phyloP scores from a whole-genome alignment of 306 rosid genomes.

The Cicer judaicum region DNA sequence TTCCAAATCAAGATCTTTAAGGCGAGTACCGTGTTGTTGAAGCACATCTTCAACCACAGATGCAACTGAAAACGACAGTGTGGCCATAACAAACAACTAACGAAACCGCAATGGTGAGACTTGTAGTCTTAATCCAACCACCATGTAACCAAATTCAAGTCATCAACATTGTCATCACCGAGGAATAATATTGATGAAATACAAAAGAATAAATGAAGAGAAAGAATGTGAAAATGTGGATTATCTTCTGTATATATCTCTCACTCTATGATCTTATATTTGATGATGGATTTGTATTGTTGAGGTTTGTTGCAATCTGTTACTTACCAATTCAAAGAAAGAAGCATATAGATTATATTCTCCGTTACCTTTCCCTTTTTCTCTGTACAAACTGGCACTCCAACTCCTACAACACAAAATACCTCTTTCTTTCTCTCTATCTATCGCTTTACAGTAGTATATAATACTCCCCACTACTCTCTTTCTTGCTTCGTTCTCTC shows the following conservation, averaged over 20 bases:
- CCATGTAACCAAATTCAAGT: background rate
- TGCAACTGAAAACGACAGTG: constrained; percentile 78
- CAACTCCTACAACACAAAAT: constrained; percentile 4
- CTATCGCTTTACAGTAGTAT: constrained; percentile 39
- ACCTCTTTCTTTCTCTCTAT: constrained; percentile 41
- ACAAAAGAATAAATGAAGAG: background rate
- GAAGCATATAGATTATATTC: constrained; percentile 35
- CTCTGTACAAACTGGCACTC: constrained; percentile 14
- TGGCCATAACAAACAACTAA: constrained; percentile 42
- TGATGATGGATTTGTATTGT: constrained; percentile 43
- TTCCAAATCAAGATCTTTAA: constrained; percentile 83
- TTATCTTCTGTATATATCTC: constrained; percentile 10
- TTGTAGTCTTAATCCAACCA: too few relatives aligned
- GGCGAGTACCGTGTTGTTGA: constrained; percentile 81
- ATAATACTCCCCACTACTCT: constrained; percentile 39
- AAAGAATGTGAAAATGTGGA: background rate
- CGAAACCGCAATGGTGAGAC: background rate
- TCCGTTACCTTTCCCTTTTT: constrained; percentile 47
- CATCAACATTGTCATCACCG: constrained; percentile 33
- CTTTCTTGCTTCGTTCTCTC: background rate
- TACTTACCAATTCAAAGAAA: constrained; percentile 48
- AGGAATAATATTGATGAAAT: too few relatives aligned
- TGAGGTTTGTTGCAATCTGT: constrained; percentile 55
- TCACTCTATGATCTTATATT: constrained; percentile 8
- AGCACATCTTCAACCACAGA: constrained; percentile 94